Conservation (phyloP, 345 rosid species). For the Raphanus raphanistrum region DNA sequence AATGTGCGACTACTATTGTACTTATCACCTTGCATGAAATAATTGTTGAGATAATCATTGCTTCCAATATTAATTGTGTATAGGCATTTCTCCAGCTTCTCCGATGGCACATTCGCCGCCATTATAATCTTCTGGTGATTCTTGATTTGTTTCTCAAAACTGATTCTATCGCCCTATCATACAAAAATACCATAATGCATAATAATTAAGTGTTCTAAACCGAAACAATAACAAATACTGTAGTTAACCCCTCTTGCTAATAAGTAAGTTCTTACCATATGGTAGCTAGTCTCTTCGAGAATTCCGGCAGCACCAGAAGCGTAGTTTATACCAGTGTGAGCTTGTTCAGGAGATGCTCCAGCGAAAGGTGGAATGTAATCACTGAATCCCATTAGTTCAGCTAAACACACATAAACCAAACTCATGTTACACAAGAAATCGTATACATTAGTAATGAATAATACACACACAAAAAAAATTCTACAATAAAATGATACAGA, state of each 20-base stretch:
- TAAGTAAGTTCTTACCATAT: constrained; percentile 42
- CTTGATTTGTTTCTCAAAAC: constrained; percentile 40
- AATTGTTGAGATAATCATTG: constrained; percentile 57
- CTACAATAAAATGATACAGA: neutral
- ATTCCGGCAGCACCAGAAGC: constrained; percentile 76
- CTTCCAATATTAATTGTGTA: constrained; percentile 52
- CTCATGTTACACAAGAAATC: constrained; percentile 3
- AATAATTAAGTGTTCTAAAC: neutral
- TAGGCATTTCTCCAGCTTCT: constrained; percentile 45
- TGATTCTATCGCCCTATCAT: constrained; percentile 47
- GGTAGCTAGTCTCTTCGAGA: constrained; percentile 49
- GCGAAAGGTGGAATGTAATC: constrained; percentile 45
- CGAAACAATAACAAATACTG: neutral
- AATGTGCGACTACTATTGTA: constrained; percentile 13
- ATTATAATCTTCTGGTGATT: constrained; percentile 40
- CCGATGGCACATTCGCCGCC: constrained; percentile 22
- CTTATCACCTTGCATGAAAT: constrained; percentile 41
- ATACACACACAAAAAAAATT: neutral
- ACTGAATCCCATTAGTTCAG: constrained; percentile 45
- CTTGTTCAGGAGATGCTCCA: constrained; percentile 25
- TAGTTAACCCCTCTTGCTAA: neutral
- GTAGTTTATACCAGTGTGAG: constrained; percentile 52
- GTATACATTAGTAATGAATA: neutral
- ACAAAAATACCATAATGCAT: neutral
- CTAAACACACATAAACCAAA: constrained; percentile 34